Evolutionary conservation across 140 eudicot species (phyloP).

Genomic region (Senecio squalidus): DNA sequence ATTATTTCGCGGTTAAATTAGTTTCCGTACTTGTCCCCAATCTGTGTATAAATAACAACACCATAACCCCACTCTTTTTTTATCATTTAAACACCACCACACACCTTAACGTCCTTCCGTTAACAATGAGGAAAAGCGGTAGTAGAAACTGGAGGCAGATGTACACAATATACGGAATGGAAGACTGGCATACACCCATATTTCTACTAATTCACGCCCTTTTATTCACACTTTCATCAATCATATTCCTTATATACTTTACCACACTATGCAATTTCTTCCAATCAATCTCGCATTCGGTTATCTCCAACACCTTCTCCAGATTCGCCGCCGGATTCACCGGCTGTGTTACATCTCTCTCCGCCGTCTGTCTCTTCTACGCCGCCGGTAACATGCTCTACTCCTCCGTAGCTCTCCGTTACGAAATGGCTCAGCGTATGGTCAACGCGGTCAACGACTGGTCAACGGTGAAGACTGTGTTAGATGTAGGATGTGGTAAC

Average conservation of each 20-base stretch:
- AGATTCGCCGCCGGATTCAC: slow-evolving; percentile 82
- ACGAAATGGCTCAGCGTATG: slow-evolving; percentile 86
- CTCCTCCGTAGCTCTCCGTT: slow-evolving; percentile 80
- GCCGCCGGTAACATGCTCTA: slow-evolving; percentile 75
- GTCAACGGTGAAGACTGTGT: slow-evolving; percentile 68
- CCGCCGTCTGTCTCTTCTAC: slow-evolving; percentile 74
- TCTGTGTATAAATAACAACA: not conserved
- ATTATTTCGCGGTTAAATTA: slow-evolving; percentile 21
- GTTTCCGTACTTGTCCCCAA: slow-evolving; percentile 6
- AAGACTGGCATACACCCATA: slow-evolving; percentile 78
- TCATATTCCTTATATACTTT: slow-evolving; percentile 58
- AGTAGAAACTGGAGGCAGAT: slow-evolving; percentile 98
- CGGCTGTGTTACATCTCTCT: slow-evolving; percentile 83
- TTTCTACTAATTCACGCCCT: slow-evolving; percentile 70
- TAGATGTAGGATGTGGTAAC: slow-evolving; percentile 94
- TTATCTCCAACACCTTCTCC: slow-evolving; percentile 42
- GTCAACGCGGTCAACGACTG: slow-evolving; percentile 67
- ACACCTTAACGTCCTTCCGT: not conserved
- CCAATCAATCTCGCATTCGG: slow-evolving; percentile 35
- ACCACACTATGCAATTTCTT: slow-evolving; percentile 45
- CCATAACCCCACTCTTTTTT: not conserved
- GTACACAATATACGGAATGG: slow-evolving; percentile 90
- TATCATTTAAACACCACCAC: not conserved
- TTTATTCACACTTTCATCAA: slow-evolving; percentile 49
- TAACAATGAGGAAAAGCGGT: slow-evolving; percentile 56